Percentiles rank a stretch among this genome's conserved stretches.
These are phyloP conservation scores for Pseudotsuga menziesii DNA, from an alignment of 75 land plant genomes.

Conservation along the genomic window DNA sequence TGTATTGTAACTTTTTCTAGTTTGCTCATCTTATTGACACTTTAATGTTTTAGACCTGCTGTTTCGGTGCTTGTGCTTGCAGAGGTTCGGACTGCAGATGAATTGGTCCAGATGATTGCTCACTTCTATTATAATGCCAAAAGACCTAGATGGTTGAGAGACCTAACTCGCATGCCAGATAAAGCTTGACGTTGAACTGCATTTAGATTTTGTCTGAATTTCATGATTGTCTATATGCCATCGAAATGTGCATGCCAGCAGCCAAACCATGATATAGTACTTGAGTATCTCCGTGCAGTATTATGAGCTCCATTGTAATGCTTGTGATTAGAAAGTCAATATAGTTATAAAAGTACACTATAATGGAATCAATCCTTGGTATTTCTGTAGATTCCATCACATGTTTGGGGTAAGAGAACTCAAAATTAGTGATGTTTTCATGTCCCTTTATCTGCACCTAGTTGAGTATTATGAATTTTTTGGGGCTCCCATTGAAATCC, in stretches of 20 bases:
- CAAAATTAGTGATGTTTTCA: neutral
- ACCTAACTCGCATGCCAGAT: neutral
- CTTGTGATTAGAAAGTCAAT: neutral
- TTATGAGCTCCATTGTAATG: neutral
- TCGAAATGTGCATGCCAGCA: neutral
- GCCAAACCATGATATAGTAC: neutral
- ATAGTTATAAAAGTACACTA: neutral
- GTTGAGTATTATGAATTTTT: neutral
- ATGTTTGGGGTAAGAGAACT: neutral
- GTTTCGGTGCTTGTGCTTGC: conserved; percentile 11
- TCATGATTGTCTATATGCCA: neutral
- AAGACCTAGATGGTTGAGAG: conserved; percentile 61
- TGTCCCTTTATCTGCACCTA: neutral
- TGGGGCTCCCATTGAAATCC: too few species aligned
- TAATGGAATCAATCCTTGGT: neutral
- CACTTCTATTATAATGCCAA: conserved; percentile 82
- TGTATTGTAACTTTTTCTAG: neutral
- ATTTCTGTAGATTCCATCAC: neutral
- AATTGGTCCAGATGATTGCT: conserved; percentile 76
- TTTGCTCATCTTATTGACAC: neutral
- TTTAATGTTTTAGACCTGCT: neutral
- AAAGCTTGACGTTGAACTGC: neutral
- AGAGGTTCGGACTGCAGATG: conserved; percentile 67
- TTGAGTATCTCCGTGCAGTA: neutral
- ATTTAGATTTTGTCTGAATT: neutral